These are phyloP conservation scores for Heterobasidion occidentale DNA, from an alignment of 1,284 basidiomycete genomes.

Conservation along the genomic window DNA sequence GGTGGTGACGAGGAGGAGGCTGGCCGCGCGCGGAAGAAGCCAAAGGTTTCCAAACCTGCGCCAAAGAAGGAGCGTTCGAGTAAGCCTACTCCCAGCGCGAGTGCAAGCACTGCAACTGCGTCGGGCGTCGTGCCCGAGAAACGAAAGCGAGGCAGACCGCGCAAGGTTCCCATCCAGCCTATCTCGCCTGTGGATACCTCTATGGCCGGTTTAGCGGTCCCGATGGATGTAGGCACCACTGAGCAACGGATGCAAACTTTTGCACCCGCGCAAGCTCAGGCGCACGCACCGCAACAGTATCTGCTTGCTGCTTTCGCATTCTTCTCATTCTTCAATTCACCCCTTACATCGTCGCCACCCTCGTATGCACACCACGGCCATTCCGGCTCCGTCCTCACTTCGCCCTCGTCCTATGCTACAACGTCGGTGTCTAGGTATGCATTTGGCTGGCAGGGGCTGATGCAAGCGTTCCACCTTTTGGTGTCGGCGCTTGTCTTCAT, in stretches of 20 bases:
- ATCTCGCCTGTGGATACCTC: constrained; percentile 5
- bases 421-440: constrained; percentile 3
- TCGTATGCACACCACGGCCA: constrained; percentile 20
- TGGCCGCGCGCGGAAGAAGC: constrained; percentile 49
- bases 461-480: constrained; percentile 53
- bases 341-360: constrained; percentile 36
- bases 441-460: constrained; percentile 40
- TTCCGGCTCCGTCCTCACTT: constrained; percentile 23
- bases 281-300: constrained; percentile 38
- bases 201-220: not conserved
- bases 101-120: constrained; percentile 16
- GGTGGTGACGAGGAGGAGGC: constrained; percentile 39
- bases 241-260: not conserved
- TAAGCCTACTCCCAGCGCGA: not conserved
- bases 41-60: constrained; percentile 31
- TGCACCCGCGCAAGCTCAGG: constrained; percentile 4
- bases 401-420: constrained; percentile 12
- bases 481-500: constrained; percentile 55
- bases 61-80: constrained; percentile 10
- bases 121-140: constrained; percentile 49
- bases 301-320: constrained; percentile 69
- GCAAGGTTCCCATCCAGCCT: constrained; percentile 34
- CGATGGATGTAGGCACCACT: not conserved
- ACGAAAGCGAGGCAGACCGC: constrained; percentile 72
- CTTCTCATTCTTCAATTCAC: constrained; percentile 72